Evolutionary conservation across 306 rosid species (phyloP).

Genomic region (Pueraria montana): DNA sequence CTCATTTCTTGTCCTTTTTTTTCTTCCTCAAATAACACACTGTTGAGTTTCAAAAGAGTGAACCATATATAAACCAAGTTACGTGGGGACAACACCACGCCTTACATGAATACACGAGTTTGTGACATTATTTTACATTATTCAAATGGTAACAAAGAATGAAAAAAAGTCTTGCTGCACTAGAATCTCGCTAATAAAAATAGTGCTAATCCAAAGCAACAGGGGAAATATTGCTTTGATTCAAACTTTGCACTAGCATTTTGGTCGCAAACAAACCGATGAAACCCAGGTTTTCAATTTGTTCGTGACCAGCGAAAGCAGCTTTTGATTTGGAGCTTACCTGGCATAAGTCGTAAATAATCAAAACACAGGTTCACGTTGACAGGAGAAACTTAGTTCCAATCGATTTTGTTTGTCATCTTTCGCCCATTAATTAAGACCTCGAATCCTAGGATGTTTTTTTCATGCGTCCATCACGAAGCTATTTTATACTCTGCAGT

Average conservation of each 20-base stretch:
- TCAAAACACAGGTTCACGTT: conserved; percentile 6
- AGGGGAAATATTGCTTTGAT: neutral
- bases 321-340: conserved; percentile 34
- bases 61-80: neutral
- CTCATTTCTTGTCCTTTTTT: conserved; percentile 16
- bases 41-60: neutral
- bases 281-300: conserved; percentile 55
- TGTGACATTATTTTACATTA: neutral
- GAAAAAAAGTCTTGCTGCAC: neutral
- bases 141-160: neutral
- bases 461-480: conserved; percentile 39
- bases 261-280: conserved; percentile 55
- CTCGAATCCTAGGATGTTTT: conserved; percentile 26
- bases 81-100: conserved; percentile 22
- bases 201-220: neutral
- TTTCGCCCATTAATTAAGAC: conserved; percentile 1
- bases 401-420: conserved; percentile 52
- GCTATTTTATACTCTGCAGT: neutral
- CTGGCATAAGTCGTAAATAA: conserved; percentile 4
- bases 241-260: conserved; percentile 25
- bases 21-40: neutral
- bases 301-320: conserved; percentile 53
- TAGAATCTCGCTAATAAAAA: neutral
- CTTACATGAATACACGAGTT: neutral
- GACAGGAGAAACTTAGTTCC: conserved; percentile 48